Evolutionary conservation across 106 monocot genomes (phyloP).

Genomic region (Alisma plantagoaquatica): DNA sequence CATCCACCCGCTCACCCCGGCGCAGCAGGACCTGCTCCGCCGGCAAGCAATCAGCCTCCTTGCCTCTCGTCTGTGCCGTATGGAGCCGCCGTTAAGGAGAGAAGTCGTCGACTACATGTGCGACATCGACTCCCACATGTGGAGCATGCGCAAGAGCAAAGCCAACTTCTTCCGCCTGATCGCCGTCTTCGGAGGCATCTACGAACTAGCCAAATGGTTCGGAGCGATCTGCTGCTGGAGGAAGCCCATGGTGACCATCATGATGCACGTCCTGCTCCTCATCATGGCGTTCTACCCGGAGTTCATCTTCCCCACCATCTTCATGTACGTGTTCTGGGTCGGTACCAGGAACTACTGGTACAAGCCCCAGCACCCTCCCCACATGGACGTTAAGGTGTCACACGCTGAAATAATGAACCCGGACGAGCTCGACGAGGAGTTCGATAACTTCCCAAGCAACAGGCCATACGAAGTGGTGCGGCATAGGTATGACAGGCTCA

Average conservation of each 20-base stretch:
- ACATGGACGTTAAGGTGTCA: constrained; percentile 4
- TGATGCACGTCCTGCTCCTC: constrained; percentile 13
- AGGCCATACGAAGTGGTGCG: constrained; percentile 1
- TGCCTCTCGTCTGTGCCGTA: constrained; percentile 2
- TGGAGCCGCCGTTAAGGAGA: constrained; percentile 13
- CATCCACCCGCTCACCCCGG: constrained; percentile 7
- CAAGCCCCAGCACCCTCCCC: constrained; percentile 8
- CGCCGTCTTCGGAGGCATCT: not conserved
- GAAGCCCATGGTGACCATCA: constrained; percentile 15
- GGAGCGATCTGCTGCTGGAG: constrained; percentile 6
- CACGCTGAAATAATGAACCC: constrained; percentile 8
- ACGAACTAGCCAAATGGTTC: constrained; percentile 7
- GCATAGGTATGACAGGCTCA: constrained; percentile 13
- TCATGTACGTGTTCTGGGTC: constrained; percentile 13
- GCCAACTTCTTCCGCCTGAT: constrained; percentile 15
- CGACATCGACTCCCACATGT: constrained; percentile 16
- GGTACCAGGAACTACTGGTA: constrained; percentile 10
- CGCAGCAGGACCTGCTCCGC: constrained; percentile 3
- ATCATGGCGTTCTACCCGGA: constrained; percentile 11
- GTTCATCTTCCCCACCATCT: constrained; percentile 10
- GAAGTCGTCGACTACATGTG: constrained; percentile 17
- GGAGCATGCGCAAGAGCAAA: constrained; percentile 23
- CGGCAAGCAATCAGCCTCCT: constrained; percentile 8
- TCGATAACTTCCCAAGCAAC: constrained; percentile 12
- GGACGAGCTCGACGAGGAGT: constrained; percentile 23